Conservation (phyloP, 2,329 filamentous ascomycete species). For the Taxawa tesnikishii region DNA sequence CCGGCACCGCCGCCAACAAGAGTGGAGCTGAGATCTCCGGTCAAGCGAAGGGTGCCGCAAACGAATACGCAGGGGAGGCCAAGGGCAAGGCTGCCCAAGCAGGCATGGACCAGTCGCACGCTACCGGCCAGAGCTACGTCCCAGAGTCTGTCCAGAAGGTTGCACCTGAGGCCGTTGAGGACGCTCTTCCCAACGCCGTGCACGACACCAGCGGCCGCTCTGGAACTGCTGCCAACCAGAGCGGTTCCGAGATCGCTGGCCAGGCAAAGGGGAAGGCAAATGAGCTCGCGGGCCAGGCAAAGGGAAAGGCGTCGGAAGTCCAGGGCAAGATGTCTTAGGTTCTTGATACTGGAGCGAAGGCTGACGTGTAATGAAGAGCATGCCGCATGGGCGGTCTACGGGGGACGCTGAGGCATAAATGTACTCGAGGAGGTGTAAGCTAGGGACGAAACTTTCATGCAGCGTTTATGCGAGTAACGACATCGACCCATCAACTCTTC, state of each 20-base stretch:
- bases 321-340: slow-evolving; percentile 12
- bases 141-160: too few species aligned
- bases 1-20: slow-evolving; percentile 23
- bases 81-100: slow-evolving; percentile 24
- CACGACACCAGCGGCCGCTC: too few species aligned
- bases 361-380: too few species aligned
- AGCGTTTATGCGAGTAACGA: too few species aligned
- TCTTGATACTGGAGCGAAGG: too few species aligned
- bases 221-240: slow-evolving; percentile 30
- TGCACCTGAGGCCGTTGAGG: too few species aligned
- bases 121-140: slow-evolving; percentile 14
- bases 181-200: too few species aligned
- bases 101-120: slow-evolving; percentile 33
- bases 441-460: too few species aligned
- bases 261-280: slow-evolving; percentile 35
- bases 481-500: too few species aligned
- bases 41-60: slow-evolving; percentile 25
- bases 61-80: slow-evolving; percentile 26
- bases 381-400: too few species aligned
- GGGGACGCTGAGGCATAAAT: too few species aligned
- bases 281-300: slow-evolving; percentile 23
- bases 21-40: slow-evolving; percentile 19
- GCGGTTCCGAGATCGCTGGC: slow-evolving; percentile 23
- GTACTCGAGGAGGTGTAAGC: too few species aligned
- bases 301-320: slow-evolving; percentile 23